phyloP scores from a whole-genome alignment of 164 flowering plant species.

The Warburgia ugandensis region DNA sequence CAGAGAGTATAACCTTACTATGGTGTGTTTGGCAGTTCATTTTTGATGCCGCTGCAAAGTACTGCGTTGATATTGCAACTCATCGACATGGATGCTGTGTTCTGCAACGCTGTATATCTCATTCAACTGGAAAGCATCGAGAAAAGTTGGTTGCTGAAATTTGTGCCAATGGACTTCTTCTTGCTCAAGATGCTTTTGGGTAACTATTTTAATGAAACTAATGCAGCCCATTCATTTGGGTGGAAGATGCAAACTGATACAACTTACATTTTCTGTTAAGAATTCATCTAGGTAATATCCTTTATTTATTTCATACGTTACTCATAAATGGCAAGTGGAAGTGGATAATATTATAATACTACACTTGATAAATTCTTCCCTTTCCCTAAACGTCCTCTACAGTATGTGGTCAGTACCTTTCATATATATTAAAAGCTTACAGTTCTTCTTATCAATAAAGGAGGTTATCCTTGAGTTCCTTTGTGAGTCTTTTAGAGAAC shows the following conservation, averaged over 20 bases:
- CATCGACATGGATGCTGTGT: conserved; percentile 52
- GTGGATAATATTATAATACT: no score
- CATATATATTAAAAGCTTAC: no score
- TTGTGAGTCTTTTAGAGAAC: no score
- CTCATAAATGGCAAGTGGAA: no score
- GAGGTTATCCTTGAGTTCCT: no score
- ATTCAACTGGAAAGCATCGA: conserved; percentile 32
- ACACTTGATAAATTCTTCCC: no score
- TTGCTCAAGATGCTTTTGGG: conserved; percentile 56
- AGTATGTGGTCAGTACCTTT: no score
- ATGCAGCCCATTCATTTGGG: neutral
- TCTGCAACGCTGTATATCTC: conserved; percentile 36
- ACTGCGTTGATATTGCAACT: conserved; percentile 41
- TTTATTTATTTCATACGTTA: no score
- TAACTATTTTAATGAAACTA: conserved; percentile 14
- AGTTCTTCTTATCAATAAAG: no score
- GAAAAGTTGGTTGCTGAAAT: conserved; percentile 34
- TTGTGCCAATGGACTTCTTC: conserved; percentile 33
- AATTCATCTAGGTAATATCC: no score
- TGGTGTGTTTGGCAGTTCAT: conserved; percentile 32
- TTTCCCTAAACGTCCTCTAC: no score
- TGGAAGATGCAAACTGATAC: neutral
- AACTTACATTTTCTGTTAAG: no score
- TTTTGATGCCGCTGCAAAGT: conserved; percentile 35
- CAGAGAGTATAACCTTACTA: neutral